These are phyloP conservation scores for Leccinum obscurum DNA, from an alignment of 768 basidiomycete species.

Conservation along the genomic window DNA sequence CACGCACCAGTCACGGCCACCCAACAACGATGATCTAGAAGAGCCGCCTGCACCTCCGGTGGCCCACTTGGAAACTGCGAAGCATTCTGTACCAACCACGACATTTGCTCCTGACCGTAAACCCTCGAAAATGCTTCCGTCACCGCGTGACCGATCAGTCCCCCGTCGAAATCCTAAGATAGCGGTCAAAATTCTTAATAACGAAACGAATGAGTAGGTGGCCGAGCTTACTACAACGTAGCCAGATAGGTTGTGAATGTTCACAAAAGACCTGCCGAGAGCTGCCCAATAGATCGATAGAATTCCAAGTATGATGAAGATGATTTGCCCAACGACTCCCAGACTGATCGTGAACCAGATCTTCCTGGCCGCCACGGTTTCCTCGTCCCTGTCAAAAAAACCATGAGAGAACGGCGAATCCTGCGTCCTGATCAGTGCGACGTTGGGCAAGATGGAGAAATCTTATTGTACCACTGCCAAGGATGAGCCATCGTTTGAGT, in stretches of 20 bases:
- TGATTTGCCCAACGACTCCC: conserved; percentile 35
- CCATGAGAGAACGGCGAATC: conserved; percentile 32
- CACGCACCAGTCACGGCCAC: conserved; percentile 51
- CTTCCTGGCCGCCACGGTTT: conserved; percentile 33
- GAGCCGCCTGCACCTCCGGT: conserved; percentile 41
- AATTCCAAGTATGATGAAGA: conserved; percentile 47
- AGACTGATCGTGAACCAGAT: conserved; percentile 45
- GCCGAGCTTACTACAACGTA: conserved; percentile 52
- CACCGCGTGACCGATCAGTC: conserved; percentile 48
- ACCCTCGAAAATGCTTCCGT: conserved; percentile 37
- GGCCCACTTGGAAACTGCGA: conserved; percentile 46
- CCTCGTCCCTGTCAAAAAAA: conserved; percentile 30
- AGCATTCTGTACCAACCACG: conserved; percentile 47
- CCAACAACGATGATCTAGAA: conserved; percentile 56
- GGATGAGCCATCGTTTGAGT: background rate
- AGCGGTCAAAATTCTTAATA: background rate
- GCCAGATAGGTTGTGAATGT: conserved; percentile 45
- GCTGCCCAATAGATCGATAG: conserved; percentile 65
- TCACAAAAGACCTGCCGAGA: conserved; percentile 43
- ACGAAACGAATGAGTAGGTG: background rate
- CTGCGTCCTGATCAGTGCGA: conserved; percentile 12
- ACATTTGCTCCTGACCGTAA: conserved; percentile 35
- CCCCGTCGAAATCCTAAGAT: conserved; percentile 61
- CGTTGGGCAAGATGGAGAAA: background rate
- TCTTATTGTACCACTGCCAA: conserved; percentile 12